Percentiles rank a stretch among this genome's conserved stretches.
Conservation (phyloP, 2,329 filamentous ascomycete genomes). For the Colletotrichum euphorbiae region DNA sequence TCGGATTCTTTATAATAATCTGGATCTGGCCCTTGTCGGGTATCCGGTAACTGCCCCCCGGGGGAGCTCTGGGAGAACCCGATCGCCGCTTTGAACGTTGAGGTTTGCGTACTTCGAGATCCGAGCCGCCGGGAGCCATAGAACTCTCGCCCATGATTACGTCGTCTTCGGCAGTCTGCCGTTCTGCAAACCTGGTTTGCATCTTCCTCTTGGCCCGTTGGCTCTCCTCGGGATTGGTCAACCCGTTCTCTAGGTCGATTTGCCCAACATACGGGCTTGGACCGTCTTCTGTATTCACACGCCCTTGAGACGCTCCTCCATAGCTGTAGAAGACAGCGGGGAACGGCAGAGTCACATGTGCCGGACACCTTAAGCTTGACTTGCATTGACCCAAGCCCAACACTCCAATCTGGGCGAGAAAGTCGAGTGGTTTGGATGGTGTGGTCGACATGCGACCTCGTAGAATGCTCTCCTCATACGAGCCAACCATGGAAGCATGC, state of each 20-base stretch:
- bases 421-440: slow-evolving; percentile 91
- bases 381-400: slow-evolving; percentile 91
- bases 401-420: slow-evolving; percentile 94
- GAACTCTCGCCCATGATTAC: slow-evolving; percentile 40
- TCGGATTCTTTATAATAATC: slow-evolving; percentile 97
- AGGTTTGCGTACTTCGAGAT: slow-evolving; percentile 48
- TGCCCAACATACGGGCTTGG: slow-evolving; percentile 96
- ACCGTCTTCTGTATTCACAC: slow-evolving; percentile 78
- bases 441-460: slow-evolving; percentile 96
- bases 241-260: slow-evolving; percentile 87
- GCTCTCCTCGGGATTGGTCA: slow-evolving; percentile 66
- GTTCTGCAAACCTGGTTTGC: slow-evolving; percentile 57
- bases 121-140: slow-evolving; percentile 40
- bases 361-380: slow-evolving; percentile 82
- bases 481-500: slow-evolving; percentile 96
- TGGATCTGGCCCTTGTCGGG: slow-evolving; percentile 94
- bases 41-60: slow-evolving; percentile 92
- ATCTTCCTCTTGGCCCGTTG: slow-evolving; percentile 61
- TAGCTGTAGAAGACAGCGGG: slow-evolving; percentile 98
- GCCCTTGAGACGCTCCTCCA: slow-evolving; percentile 72
- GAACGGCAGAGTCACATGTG: slow-evolving; percentile 91
- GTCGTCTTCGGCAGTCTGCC: slow-evolving; percentile 48
- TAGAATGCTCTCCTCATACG: slow-evolving; percentile 96
- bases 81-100: slow-evolving; percentile 53
- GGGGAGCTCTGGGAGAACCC: slow-evolving; percentile 67